These are phyloP conservation scores for Boletus pseudo-olivaceus DNA, from an alignment of 768 basidiomycete species.

Conservation along the genomic window DNA sequence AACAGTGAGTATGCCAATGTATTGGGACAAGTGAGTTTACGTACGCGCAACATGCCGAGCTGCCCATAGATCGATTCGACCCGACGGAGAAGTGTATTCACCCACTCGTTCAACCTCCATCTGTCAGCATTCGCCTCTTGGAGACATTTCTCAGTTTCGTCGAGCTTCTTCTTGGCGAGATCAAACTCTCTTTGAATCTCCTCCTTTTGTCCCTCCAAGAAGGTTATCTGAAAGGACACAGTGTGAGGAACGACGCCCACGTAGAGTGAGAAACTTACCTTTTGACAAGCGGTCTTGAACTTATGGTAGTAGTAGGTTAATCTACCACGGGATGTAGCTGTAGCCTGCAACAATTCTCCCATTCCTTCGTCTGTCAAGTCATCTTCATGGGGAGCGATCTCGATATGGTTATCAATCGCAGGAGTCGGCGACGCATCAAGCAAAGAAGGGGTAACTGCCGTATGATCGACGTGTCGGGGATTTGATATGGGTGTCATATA, in stretches of 20 bases:
- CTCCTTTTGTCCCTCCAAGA: constrained; percentile 15
- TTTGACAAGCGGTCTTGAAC: constrained; percentile 10
- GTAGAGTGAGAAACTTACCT: constrained; percentile 1
- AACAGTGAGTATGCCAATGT: background rate
- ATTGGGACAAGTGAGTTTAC: background rate
- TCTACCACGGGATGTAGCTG: constrained; percentile 15
- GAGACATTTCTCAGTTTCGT: constrained; percentile 17
- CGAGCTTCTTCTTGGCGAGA: constrained; percentile 13
- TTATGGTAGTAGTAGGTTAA: constrained; percentile 8
- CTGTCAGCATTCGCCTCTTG: constrained; percentile 16
- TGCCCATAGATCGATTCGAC: constrained; percentile 11
- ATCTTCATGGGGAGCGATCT: background rate
- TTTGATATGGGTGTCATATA: constrained; percentile 29
- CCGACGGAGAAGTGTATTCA: constrained; percentile 3
- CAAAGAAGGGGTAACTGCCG: background rate
- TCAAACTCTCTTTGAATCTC: constrained; percentile 15
- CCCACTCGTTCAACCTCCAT: constrained; percentile 10
- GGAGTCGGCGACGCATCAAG: constrained; percentile 6
- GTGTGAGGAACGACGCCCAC: background rate
- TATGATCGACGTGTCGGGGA: constrained; percentile 8
- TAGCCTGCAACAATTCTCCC: constrained; percentile 12
- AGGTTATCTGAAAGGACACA: constrained; percentile 6
- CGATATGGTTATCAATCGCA: background rate
- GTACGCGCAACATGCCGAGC: constrained; percentile 11
- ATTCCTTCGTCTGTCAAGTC: background rate